Evolutionary conservation across 805 yeast species (phyloP).

Genomic region (Yarrowia keelungensis): DNA sequence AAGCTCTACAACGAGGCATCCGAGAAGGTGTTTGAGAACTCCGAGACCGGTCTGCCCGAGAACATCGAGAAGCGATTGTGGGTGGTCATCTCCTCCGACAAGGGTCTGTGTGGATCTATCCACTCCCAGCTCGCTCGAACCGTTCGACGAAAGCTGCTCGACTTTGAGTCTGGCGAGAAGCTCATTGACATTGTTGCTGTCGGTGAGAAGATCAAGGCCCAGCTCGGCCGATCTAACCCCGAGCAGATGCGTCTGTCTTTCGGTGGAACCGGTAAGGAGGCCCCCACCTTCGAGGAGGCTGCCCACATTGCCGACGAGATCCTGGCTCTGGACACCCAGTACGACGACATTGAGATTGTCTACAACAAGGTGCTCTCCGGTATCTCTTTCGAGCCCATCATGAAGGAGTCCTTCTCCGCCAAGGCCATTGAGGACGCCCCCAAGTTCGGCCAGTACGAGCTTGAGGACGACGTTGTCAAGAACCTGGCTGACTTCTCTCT

Average conservation of each 20-base stretch:
- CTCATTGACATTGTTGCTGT: conserved; percentile 72
- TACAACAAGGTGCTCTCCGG: conserved; percentile 89
- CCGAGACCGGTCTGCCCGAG: conserved; percentile 73
- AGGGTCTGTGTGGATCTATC: conserved; percentile 98
- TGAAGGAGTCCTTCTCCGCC: conserved; percentile 69
- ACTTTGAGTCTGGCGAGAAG: conserved; percentile 58
- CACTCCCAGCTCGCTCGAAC: conserved; percentile 94
- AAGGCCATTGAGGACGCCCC: conserved; percentile 82
- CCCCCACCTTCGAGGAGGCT: conserved; percentile 92
- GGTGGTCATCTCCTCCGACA: conserved; percentile 92
- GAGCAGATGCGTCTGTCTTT: conserved; percentile 74
- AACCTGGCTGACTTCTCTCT: conserved; percentile 81
- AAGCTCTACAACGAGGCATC: conserved; percentile 85
- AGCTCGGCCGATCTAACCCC: conserved; percentile 82
- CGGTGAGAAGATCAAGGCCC: conserved; percentile 94
- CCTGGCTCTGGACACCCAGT: conserved; percentile 59
- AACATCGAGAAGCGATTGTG: conserved; percentile 70
- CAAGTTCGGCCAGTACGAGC: conserved; percentile 80
- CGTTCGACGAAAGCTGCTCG: conserved; percentile 71
- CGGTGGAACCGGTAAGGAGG: conserved; percentile 94
- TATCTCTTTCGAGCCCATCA: conserved; percentile 86
- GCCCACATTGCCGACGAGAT: conserved; percentile 88
- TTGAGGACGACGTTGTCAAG: conserved; percentile 63
- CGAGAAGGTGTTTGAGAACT: conserved; percentile 74
- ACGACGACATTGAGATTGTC: conserved; percentile 78